These are phyloP conservation scores for Scenedesmus sp. DNA, from an alignment of 163 green algal genomes.

Conservation along the genomic window DNA sequence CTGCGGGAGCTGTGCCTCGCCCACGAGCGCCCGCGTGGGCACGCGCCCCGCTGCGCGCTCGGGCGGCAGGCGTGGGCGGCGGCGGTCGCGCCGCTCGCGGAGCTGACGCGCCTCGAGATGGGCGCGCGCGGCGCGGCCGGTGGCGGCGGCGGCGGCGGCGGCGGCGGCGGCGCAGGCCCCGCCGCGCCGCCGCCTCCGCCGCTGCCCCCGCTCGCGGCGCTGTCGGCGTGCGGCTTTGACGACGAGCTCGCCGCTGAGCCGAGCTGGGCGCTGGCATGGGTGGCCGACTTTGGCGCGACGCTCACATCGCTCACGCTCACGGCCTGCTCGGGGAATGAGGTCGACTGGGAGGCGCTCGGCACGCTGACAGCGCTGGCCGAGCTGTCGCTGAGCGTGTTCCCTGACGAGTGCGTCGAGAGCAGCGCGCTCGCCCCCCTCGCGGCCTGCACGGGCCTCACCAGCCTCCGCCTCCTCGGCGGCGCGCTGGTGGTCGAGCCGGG, in stretches of 20 bases:
- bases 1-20: slow-evolving; percentile 12
- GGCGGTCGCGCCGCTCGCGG: slow-evolving; percentile 2
- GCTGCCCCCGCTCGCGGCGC: background rate
- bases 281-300: background rate
- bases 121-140: background rate
- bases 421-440: slow-evolving; percentile 10
- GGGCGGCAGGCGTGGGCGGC: background rate
- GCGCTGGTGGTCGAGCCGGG: slow-evolving; percentile 17
- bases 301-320: slow-evolving; percentile 6
- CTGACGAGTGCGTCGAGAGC: slow-evolving; percentile 16
- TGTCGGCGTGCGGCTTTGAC: slow-evolving; percentile 15
- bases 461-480: background rate
- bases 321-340: slow-evolving; percentile 7
- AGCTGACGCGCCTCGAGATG: slow-evolving; percentile 5
- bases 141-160: background rate
- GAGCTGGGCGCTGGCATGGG: slow-evolving; percentile 12
- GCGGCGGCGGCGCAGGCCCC: too few relatives aligned
- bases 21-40: background rate
- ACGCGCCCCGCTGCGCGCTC: background rate
- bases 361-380: slow-evolving; percentile 9
- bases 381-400: slow-evolving; percentile 2
- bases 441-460: slow-evolving; percentile 4
- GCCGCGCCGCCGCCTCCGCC: too few relatives aligned
- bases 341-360: slow-evolving; percentile 20
- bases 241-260: background rate